phyloP scores from a whole-genome alignment of 2,329 filamentous ascomycete species.

The Tolypocladium amazonense region DNA sequence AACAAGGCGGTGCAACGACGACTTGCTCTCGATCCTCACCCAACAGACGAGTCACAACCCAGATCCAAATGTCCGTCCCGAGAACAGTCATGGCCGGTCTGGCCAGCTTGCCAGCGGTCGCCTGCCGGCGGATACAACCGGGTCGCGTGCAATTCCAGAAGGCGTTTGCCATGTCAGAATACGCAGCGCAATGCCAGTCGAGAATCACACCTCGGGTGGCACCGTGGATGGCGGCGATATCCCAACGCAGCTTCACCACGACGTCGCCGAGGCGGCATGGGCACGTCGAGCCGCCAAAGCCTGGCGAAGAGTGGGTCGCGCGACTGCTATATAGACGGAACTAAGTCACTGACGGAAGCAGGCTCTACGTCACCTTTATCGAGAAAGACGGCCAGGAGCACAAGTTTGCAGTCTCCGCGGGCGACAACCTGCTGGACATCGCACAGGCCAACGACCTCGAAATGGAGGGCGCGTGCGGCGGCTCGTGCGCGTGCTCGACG shows the following conservation, averaged over 20 bases:
- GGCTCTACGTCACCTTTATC: conserved; percentile 82
- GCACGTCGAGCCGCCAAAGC: conserved; percentile 72
- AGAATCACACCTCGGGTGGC: conserved; percentile 3
- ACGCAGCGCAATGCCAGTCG: conserved; percentile 11
- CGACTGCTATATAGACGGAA: background rate
- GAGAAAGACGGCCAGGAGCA: conserved; percentile 76
- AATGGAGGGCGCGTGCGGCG: conserved; percentile 97
- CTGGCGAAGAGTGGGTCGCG: conserved; percentile 76
- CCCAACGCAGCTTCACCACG: conserved; percentile 50
- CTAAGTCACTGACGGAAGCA: conserved; percentile 22
- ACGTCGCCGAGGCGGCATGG: conserved; percentile 56
- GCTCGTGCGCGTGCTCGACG: conserved; percentile 85
- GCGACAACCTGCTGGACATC: conserved; percentile 91
- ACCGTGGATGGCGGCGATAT: conserved; percentile 8
- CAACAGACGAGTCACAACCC: background rate
- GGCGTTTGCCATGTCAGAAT: conserved; percentile 2
- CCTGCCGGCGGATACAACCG: conserved; percentile 17
- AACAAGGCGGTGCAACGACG: background rate
- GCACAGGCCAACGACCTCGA: conserved; percentile 91
- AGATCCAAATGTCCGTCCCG: conserved; percentile 17
- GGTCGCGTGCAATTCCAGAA: conserved; percentile 9
- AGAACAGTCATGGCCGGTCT: conserved; percentile 21
- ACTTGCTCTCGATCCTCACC: background rate
- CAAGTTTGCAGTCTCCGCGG: conserved; percentile 70
- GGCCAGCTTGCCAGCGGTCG: conserved; percentile 18